phyloP scores from a whole-genome alignment of 1,284 basidiomycete species.

The Ustanciosporium gigantosporum region DNA sequence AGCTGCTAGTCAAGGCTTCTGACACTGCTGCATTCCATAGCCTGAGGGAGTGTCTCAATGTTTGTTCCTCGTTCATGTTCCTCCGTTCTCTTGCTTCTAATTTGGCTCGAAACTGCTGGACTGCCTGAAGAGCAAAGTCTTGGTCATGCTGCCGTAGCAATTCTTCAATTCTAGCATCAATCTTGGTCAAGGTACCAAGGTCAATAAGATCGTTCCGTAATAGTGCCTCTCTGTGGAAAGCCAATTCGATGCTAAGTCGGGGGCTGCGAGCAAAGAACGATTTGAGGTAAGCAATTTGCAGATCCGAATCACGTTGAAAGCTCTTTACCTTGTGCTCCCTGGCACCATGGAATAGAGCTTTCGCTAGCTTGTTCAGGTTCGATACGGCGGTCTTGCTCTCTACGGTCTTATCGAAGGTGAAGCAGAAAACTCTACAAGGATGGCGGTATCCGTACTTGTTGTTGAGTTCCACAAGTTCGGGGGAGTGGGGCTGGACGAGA shows the following conservation, averaged over 20 bases:
- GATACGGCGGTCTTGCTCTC: background rate
- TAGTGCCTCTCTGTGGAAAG: conserved; percentile 18
- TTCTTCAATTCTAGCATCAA: conserved; percentile 1
- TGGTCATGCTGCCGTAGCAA: conserved; percentile 3
- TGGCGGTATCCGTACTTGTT: background rate
- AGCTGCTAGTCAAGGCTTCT: conserved; percentile 1
- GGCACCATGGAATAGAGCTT: conserved; percentile 1
- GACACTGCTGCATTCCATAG: conserved; percentile 10
- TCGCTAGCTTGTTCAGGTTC: background rate
- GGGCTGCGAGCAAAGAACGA: conserved; percentile 12
- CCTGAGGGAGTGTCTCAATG: background rate
- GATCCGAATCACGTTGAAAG: conserved; percentile 3
- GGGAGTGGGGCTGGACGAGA: no score
- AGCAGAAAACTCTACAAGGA: background rate
- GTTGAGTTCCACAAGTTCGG: background rate
- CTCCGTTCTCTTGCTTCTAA: conserved; percentile 17
- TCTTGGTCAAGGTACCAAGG: conserved; percentile 3
- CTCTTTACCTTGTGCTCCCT: background rate
- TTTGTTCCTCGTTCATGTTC: conserved; percentile 7
- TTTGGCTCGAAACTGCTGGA: conserved; percentile 12
- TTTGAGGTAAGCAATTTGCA: background rate
- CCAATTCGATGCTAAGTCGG: conserved; percentile 9
- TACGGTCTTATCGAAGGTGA: conserved; percentile 1
- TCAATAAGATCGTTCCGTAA: conserved; percentile 20
- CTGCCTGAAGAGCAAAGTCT: conserved; percentile 1